Conservation (phyloP, 2,329 filamentous ascomycete species). For the Xylariaceae sp. region DNA sequence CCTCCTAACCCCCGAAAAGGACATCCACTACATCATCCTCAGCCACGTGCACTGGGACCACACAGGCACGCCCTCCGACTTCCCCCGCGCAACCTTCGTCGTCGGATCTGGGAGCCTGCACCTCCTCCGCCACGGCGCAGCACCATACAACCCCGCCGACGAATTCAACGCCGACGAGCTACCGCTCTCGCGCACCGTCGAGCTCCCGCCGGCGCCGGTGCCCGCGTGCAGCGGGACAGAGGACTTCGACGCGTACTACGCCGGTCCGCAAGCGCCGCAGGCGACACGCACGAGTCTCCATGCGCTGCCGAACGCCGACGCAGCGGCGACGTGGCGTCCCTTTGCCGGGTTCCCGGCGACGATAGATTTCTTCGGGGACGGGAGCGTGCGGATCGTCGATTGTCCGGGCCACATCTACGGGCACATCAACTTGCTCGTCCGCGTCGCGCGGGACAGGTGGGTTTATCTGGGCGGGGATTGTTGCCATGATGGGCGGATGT, state of each 20-base stretch:
- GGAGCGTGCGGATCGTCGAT: slow-evolving; percentile 43
- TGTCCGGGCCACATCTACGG: slow-evolving; percentile 47
- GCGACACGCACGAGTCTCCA: slow-evolving; percentile 20
- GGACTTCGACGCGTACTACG: slow-evolving; percentile 11
- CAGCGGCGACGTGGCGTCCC: slow-evolving; percentile 36
- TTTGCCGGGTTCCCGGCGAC: slow-evolving; percentile 40
- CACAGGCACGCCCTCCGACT: slow-evolving; percentile 50
- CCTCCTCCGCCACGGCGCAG: slow-evolving; percentile 34
- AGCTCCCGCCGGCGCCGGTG: slow-evolving; percentile 35
- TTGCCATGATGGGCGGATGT: slow-evolving; percentile 47
- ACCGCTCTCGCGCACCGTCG: slow-evolving; percentile 33
- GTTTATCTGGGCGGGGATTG: slow-evolving; percentile 49
- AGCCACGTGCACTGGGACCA: slow-evolving; percentile 56
- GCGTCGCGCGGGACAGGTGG: slow-evolving; percentile 37
- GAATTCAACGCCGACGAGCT: slow-evolving; percentile 31
- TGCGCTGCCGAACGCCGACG: slow-evolving; percentile 17
- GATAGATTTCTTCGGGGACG: slow-evolving; percentile 45
- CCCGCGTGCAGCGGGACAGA: slow-evolving; percentile 7
- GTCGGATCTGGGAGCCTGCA: slow-evolving; percentile 45
- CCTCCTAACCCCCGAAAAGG: slow-evolving; percentile 10
- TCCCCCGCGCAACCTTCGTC: slow-evolving; percentile 42
- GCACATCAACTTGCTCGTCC: slow-evolving; percentile 46
- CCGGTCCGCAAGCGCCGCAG: slow-evolving; percentile 9
- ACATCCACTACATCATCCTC: slow-evolving; percentile 36
- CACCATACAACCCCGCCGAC: slow-evolving; percentile 27